A percentile compares a stretch with the other conserved stretches of the same genome.
Conservation (phyloP, 768 basidiomycete species). For the Trametes cinnabarina region DNA sequence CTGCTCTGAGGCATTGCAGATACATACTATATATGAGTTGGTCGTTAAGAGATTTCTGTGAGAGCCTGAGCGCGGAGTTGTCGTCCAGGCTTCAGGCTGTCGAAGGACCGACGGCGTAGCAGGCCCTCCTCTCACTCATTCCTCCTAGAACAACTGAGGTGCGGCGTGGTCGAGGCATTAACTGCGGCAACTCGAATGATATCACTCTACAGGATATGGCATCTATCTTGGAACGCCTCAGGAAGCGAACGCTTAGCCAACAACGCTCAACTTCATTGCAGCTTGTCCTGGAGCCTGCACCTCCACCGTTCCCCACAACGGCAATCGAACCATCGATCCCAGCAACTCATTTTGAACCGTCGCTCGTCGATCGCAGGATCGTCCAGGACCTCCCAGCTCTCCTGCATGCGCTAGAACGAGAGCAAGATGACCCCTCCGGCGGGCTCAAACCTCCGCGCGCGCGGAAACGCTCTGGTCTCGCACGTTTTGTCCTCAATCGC, state of each 20-base stretch:
- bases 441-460: conserved; percentile 20
- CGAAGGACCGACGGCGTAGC: too few species aligned
- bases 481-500: background rate
- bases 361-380: conserved; percentile 24
- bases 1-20: background rate
- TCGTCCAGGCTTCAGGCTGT: too few species aligned
- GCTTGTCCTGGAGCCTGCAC: background rate
- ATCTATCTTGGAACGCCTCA: conserved; percentile 27
- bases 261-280: background rate
- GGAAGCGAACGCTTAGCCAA: conserved; percentile 23
- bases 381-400: conserved; percentile 25
- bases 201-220: conserved; percentile 18
- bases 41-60: too few species aligned
- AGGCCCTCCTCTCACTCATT: too few species aligned
- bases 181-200: too few species aligned
- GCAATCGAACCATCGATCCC: background rate
- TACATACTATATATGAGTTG: too few species aligned
- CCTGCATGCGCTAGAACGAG: conserved; percentile 15
- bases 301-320: background rate
- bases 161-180: too few species aligned
- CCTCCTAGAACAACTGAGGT: too few species aligned
- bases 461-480: conserved; percentile 10
- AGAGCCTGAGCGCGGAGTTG: too few species aligned
- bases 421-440: background rate
- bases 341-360: conserved; percentile 5